Conservation (phyloP, 352 stramenopile genomes). For the Phytopythium litorale region DNA sequence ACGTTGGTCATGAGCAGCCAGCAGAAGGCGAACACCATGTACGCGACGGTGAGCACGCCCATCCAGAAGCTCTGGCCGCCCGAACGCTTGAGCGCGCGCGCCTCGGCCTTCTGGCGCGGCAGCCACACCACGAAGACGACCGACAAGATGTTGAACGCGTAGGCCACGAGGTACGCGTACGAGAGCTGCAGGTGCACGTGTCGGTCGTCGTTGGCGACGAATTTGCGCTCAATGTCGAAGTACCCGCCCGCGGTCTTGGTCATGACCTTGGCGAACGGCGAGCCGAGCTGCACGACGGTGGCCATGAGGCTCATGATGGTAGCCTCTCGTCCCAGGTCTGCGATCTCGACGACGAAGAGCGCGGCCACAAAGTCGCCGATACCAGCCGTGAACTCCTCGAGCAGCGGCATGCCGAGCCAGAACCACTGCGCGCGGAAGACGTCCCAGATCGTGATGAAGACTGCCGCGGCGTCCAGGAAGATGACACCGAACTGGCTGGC, state of each 20-base stretch:
- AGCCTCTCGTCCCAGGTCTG: slow-evolving; percentile 32
- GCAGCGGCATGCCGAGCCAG: slow-evolving; percentile 40
- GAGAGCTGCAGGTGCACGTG: slow-evolving; percentile 38
- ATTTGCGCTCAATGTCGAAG: slow-evolving; percentile 37
- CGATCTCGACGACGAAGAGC: slow-evolving; percentile 41
- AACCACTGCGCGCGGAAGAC: slow-evolving; percentile 46
- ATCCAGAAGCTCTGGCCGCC: slow-evolving; percentile 27
- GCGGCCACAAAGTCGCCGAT: slow-evolving; percentile 23
- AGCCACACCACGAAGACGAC: slow-evolving; percentile 35
- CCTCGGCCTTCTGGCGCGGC: slow-evolving; percentile 41
- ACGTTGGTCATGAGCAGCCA: slow-evolving; percentile 65
- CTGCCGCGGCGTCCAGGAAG: slow-evolving; percentile 16
- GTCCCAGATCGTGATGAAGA: slow-evolving; percentile 40
- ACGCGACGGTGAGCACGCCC: slow-evolving; percentile 18
- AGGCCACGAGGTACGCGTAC: slow-evolving; percentile 41
- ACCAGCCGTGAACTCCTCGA: slow-evolving; percentile 29
- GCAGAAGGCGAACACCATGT: slow-evolving; percentile 30
- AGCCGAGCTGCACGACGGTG: slow-evolving; percentile 24
- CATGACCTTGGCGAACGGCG: slow-evolving; percentile 37
- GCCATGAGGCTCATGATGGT: slow-evolving; percentile 32
- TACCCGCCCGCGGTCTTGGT: slow-evolving; percentile 46
- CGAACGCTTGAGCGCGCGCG: slow-evolving; percentile 27
- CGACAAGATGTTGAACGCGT: slow-evolving; percentile 37
- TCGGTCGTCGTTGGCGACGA: slow-evolving; percentile 22
- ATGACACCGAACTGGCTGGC: slow-evolving; percentile 24